Evolutionary conservation across 2,329 filamentous ascomycete species (phyloP).

Genomic region (Ceratocystis smalleyi): DNA sequence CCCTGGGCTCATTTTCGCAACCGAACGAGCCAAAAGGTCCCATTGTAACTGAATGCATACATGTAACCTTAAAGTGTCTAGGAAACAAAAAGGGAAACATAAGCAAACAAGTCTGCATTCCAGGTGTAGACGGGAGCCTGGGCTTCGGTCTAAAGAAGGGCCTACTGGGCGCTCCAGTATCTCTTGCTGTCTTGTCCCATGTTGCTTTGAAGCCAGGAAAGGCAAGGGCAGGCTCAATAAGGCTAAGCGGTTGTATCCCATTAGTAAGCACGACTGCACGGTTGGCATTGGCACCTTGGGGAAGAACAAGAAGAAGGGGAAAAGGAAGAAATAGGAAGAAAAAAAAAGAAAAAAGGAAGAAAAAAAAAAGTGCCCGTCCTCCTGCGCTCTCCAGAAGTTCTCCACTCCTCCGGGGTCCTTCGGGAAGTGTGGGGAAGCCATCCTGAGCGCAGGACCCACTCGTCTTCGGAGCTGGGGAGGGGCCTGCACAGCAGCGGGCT

Average conservation of each 20-base stretch:
- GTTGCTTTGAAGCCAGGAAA: background rate
- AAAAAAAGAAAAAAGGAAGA: background rate
- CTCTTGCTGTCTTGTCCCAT: background rate
- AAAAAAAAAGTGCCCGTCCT: background rate
- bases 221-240: background rate
- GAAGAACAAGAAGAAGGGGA: no score
- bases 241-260: background rate
- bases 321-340: background rate
- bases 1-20: no score
- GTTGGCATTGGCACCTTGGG: no score
- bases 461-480: background rate
- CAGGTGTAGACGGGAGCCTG: background rate
- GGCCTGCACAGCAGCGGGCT: background rate
- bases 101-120: background rate
- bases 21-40: background rate
- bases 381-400: background rate
- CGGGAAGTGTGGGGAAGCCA: background rate
- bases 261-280: background rate
- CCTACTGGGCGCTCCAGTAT: no score
- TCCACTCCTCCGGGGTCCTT: background rate
- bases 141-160: no score
- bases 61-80: background rate
- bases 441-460: background rate
- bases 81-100: background rate
- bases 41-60: background rate